phyloP scores from a whole-genome alignment of 2,329 filamentous ascomycete species.

The Fusarium fracticaudum region DNA sequence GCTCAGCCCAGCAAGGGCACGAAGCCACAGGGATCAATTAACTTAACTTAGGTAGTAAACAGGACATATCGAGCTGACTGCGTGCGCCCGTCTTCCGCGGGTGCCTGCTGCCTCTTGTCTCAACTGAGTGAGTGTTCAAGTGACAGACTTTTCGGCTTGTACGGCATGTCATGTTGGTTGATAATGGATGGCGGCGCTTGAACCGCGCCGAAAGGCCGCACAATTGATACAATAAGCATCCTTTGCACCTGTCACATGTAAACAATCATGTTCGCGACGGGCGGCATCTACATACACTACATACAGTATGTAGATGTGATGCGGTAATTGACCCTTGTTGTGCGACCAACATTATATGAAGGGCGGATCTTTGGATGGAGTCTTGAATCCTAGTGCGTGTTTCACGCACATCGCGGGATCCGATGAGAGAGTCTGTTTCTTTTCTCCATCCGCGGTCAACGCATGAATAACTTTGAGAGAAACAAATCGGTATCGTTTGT shows the following conservation, averaged over 20 bases:
- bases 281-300: constrained; percentile 7
- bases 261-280: constrained; percentile 9
- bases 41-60: not conserved
- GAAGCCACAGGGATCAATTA: constrained; percentile 9
- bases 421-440: not conserved
- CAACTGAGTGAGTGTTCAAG: not conserved
- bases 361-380: constrained; percentile 21
- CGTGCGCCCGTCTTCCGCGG: constrained; percentile 11
- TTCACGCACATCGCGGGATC: constrained; percentile 17
- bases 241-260: constrained; percentile 1
- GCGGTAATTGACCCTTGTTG: not conserved
- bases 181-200: constrained; percentile 3
- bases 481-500: not conserved
- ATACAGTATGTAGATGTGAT: not conserved
- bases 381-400: constrained; percentile 8
- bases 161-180: constrained; percentile 1
- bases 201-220: constrained; percentile 5
- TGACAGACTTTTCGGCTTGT: constrained; percentile 19
- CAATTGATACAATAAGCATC: constrained; percentile 1
- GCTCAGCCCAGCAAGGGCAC: constrained; percentile 21
- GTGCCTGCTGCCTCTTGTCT: constrained; percentile 19
- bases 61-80: constrained; percentile 1
- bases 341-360: not conserved
- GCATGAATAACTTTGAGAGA: not conserved
- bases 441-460: not conserved